phyloP scores from a whole-genome alignment of 208 protist genomes.

The Wallacemonas sp. region DNA sequence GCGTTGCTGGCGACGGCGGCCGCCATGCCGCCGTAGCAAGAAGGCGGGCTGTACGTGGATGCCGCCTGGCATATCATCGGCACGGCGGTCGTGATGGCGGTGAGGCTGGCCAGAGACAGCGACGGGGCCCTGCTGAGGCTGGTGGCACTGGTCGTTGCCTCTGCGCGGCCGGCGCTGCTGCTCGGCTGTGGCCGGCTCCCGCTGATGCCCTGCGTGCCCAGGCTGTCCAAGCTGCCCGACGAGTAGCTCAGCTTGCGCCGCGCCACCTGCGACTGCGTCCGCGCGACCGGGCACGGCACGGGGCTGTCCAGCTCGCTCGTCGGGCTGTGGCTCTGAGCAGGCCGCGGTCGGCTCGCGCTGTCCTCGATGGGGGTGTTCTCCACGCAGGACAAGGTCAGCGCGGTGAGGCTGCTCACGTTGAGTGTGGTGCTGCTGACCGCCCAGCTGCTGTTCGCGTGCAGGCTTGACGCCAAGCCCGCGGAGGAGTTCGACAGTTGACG shows the following conservation, averaged over 20 bases:
- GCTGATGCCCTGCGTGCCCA: conserved; percentile 8
- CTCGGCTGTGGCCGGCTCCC: conserved; percentile 2
- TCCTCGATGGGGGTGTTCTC: background rate
- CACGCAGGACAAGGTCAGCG: background rate
- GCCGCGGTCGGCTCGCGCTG: no score
- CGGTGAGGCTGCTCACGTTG: conserved; percentile 32
- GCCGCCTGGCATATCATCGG: no score
- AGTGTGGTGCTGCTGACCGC: conserved; percentile 17
- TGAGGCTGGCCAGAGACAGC: conserved; percentile 11
- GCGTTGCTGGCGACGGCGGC: no score
- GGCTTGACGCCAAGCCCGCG: background rate
- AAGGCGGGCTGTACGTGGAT: no score
- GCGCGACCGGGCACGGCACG: background rate
- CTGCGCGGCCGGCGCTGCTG: background rate
- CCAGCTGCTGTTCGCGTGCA: conserved; percentile 4
- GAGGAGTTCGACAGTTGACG: conserved; percentile 8
- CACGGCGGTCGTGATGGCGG: conserved; percentile 11
- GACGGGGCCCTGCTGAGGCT: background rate
- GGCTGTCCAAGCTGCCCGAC: conserved; percentile 5
- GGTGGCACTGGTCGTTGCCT: background rate
- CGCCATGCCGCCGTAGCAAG: no score
- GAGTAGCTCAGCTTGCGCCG: conserved; percentile 17
- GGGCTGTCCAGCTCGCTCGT: conserved; percentile 10
- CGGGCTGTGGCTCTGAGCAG: background rate
- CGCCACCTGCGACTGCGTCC: background rate